Evolutionary conservation across 2,329 filamentous ascomycete genomes (phyloP), one percentile per base, ranked within the genome.

Genomic region (Epichloe uncinata): DNA sequence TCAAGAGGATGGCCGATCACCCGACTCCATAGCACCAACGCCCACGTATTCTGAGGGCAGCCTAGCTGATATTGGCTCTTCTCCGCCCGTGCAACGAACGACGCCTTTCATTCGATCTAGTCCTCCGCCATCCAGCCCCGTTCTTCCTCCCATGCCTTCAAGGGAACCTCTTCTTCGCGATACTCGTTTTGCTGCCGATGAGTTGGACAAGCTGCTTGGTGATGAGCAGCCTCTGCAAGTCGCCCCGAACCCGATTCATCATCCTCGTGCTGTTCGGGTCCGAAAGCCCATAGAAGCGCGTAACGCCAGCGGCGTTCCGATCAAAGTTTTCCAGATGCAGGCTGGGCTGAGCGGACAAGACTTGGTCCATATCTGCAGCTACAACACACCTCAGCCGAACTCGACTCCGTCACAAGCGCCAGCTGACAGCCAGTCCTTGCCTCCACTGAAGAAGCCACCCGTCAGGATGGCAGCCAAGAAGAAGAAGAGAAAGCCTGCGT

Each of bases 131-230:
- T 95, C 90, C 2, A 97, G 91, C 61, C 93, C 91, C 2, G 75
- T 81, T 42, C 73, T 89, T 46, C 80, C 80, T 7, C 77, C 79
- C 0, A 81, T 83, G 71, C 76, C 72, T 0, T 69, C 74, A 20
- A 63, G 82, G 30, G 80, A 82, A 48, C 74, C 75, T 5, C 73
- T 82, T 55, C 73, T 74, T 7, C 73, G 74, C 6, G 87, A 95
- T 61, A 90, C 87, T 13, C 87, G 86, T 1, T 94, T 94, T 60
- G 86, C 90, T 77, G 93, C 86, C 61, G 85, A 84, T n/a, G 78
- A 81, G 5, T 64, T 84, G 15, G 77, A 84, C n/a, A 81, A 84
- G 22, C 71, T 82, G 5, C 78, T 87, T 52, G 83, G 83, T 37
- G 79, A 86, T 22, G 74, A 79, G 13, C 66, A 71, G 1, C 71